A percentile compares a stretch with the other conserved stretches of the same genome.
phyloP scores from a whole-genome alignment of 345 rosid species.

The Rhodamnia rubescens region DNA sequence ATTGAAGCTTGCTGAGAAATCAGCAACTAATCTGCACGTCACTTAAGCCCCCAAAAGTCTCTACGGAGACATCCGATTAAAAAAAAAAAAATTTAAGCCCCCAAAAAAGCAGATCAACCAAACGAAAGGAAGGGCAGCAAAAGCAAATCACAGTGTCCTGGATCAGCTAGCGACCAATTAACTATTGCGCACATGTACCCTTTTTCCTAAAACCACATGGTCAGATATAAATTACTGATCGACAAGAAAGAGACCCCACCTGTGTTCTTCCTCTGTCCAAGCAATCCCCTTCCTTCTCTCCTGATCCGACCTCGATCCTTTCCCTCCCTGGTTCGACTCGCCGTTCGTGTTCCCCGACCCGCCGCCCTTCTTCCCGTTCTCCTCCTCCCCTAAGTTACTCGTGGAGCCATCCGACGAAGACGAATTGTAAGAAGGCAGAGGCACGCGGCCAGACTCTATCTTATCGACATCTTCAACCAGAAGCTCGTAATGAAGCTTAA shows the following conservation, averaged over 20 bases:
- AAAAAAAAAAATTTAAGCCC: no score
- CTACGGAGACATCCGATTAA: no score
- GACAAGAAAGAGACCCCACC: slow-evolving; percentile 21
- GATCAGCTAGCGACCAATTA: not conserved
- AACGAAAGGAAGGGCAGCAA: not conserved
- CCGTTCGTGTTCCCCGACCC: slow-evolving; percentile 36
- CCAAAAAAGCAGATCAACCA: not conserved
- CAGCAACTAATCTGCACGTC: not conserved
- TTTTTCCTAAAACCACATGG: not conserved
- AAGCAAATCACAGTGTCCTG: not conserved
- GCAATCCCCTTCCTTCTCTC: slow-evolving; percentile 95
- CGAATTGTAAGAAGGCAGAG: slow-evolving; percentile 62
- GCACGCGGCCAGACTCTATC: slow-evolving; percentile 86
- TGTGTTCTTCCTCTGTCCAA: slow-evolving; percentile 97
- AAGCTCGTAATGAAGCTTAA: slow-evolving; percentile 66
- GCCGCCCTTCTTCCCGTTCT: slow-evolving; percentile 50
- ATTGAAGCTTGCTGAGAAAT: not conserved
- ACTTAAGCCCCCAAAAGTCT: not conserved
- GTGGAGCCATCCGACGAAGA: slow-evolving; percentile 35
- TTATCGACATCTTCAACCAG: slow-evolving; percentile 61
- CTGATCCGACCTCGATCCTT: slow-evolving; percentile 70
- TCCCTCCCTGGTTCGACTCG: slow-evolving; percentile 64
- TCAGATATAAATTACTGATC: not conserved
- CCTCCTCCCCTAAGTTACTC: slow-evolving; percentile 48
- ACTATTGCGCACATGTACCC: not conserved